Evolutionary conservation across 306 rosid species (phyloP).

Genomic region (Ammopiptanthus mongolicus): DNA sequence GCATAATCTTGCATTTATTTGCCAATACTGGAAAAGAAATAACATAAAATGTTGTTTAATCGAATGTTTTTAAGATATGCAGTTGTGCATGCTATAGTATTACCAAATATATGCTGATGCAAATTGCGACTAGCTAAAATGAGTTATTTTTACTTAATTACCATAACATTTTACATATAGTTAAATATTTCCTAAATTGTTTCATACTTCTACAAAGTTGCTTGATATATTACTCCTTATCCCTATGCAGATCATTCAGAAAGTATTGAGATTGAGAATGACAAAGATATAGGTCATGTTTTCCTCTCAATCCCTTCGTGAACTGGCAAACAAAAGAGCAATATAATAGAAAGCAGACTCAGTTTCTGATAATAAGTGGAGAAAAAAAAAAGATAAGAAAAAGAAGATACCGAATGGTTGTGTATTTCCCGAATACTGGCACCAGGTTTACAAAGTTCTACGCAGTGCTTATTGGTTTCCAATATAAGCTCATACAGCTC

Average conservation of each 20-base stretch:
- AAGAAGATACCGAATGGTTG: conserved; percentile 60
- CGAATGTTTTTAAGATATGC: not conserved
- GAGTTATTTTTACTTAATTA: not conserved
- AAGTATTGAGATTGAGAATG: not conserved
- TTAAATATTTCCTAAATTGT: not conserved
- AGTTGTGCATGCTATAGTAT: not conserved
- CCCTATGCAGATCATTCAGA: not conserved
- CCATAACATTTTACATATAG: not conserved
- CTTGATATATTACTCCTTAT: not conserved
- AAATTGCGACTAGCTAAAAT: not conserved
- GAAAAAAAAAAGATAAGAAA: conserved; percentile 1
- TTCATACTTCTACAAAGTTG: not conserved
- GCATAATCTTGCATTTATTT: not conserved
- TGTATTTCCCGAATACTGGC: conserved; percentile 72
- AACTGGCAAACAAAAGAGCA: not conserved
- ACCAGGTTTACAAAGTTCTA: conserved; percentile 92
- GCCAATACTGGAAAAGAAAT: not conserved
- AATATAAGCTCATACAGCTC: conserved; percentile 86
- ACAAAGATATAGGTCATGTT: not conserved
- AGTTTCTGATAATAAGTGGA: not conserved
- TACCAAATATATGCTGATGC: not conserved
- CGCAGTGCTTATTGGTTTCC: conserved; percentile 66
- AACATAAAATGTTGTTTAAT: not conserved
- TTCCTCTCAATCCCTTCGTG: not conserved
- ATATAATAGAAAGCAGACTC: not conserved